A percentile compares a stretch with the other conserved stretches of the same genome.
Evolutionary conservation across 2,329 filamentous ascomycete species (phyloP).

Genomic region (Microcera coccophila): DNA sequence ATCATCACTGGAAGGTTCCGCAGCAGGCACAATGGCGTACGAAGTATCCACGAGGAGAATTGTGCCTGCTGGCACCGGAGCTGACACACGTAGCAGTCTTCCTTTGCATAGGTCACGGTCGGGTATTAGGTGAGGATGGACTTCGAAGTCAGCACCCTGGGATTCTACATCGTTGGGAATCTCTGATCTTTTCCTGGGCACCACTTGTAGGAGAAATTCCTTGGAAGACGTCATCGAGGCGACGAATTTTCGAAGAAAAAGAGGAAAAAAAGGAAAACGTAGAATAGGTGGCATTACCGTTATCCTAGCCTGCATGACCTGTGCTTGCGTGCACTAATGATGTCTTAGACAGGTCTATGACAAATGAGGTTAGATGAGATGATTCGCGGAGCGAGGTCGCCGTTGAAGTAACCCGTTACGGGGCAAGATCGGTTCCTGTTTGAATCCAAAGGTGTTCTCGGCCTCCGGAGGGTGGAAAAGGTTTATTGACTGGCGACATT

Average conservation of each 20-base stretch:
- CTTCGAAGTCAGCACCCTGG: conserved; percentile 19
- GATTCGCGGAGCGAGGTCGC: conserved; percentile 4
- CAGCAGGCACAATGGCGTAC: conserved; percentile 27
- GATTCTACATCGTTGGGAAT: conserved; percentile 9
- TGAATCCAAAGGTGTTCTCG: not conserved
- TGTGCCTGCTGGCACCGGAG: conserved; percentile 22
- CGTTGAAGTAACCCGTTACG: conserved; percentile 21
- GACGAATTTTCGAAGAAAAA: conserved; percentile 1
- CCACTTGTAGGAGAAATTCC: conserved; percentile 9
- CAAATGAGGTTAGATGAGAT: conserved; percentile 21
- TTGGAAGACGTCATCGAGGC: conserved; percentile 18
- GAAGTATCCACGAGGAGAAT: conserved; percentile 25
- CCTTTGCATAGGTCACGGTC: conserved; percentile 25
- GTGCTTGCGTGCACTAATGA: conserved; percentile 4
- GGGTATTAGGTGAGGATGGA: conserved; percentile 21
- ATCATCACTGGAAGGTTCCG: conserved; percentile 14
- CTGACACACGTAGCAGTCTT: conserved; percentile 22
- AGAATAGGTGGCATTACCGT: conserved; percentile 4
- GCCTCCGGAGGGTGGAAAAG: too few relatives aligned
- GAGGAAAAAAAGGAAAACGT: conserved; percentile 10
- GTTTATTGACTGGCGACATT: too few relatives aligned
- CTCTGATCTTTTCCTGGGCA: conserved; percentile 8
- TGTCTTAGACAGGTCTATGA: conserved; percentile 16
- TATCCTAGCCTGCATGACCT: too few relatives aligned
- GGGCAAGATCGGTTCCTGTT: conserved; percentile 12